Conservation (phyloP, 495 filamentous ascomycete species). For the Aspergillus diversus region DNA sequence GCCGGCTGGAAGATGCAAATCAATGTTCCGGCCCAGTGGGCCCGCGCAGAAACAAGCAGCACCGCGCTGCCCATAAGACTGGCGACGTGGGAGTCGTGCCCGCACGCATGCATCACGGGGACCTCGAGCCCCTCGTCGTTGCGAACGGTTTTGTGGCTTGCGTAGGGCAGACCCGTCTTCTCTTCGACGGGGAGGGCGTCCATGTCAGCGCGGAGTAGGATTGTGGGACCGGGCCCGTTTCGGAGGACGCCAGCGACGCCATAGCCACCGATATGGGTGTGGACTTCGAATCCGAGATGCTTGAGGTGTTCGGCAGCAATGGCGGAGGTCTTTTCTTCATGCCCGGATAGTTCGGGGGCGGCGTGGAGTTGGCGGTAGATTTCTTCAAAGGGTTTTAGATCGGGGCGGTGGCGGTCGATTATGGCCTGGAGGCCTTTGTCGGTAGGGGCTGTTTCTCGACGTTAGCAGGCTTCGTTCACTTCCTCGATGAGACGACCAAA, state of each 20-base stretch:
- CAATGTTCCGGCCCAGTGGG: constrained; percentile 59
- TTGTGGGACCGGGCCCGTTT: constrained; percentile 58
- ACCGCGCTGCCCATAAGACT: constrained; percentile 54
- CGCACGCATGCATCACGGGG: constrained; percentile 70
- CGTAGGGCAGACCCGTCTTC: constrained; percentile 57
- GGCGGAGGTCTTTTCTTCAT: constrained; percentile 49
- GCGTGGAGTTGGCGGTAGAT: constrained; percentile 52
- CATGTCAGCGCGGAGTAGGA: constrained; percentile 63
- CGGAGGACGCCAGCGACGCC: constrained; percentile 57
- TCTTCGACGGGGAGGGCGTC: constrained; percentile 65
- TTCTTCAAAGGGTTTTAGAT: constrained; percentile 43
- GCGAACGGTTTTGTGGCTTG: constrained; percentile 47
- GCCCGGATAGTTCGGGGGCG: constrained; percentile 56
- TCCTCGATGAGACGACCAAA: neutral
- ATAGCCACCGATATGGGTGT: constrained; percentile 56
- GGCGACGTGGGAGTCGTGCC: constrained; percentile 66
- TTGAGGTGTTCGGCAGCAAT: constrained; percentile 43
- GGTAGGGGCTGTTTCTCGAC: neutral
- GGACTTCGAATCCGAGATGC: constrained; percentile 47
- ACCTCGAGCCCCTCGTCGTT: constrained; percentile 48
- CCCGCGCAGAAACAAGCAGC: constrained; percentile 42
- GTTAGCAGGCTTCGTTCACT: neutral
- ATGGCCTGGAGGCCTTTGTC: constrained; percentile 18
- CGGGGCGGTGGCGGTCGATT: constrained; percentile 32
- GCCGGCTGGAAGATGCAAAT: constrained; percentile 64